Conservation (phyloP, 2,329 filamentous ascomycete genomes). For the Neonectria magnoliae region DNA sequence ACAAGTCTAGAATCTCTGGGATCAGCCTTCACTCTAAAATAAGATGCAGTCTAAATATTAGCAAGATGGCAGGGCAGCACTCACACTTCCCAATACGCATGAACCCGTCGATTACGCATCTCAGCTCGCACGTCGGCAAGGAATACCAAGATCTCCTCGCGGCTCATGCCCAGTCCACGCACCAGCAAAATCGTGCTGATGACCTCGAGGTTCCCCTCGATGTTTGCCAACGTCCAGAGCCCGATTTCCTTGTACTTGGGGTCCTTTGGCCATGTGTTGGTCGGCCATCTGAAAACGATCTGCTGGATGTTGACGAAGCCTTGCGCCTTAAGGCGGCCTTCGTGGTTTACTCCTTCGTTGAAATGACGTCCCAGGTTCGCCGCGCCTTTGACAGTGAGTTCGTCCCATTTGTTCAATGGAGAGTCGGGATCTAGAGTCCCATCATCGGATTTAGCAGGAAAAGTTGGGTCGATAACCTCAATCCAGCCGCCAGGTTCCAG, state of each 20-base stretch:
- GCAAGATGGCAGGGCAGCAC: neutral
- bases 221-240: conserved; percentile 24
- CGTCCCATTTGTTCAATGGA: conserved; percentile 20
- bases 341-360: conserved; percentile 16
- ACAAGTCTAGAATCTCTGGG: neutral
- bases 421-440: conserved; percentile 19
- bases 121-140: conserved; percentile 20
- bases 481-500: conserved; percentile 31
- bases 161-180: conserved; percentile 23
- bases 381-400: conserved; percentile 23
- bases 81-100: conserved; percentile 30
- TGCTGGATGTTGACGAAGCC: conserved; percentile 23
- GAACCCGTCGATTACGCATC: conserved; percentile 18
- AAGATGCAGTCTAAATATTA: no score
- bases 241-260: conserved; percentile 28
- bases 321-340: conserved; percentile 8
- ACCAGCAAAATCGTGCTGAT: conserved; percentile 14
- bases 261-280: conserved; percentile 28
- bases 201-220: conserved; percentile 15
- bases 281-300: conserved; percentile 22
- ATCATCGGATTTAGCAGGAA: conserved; percentile 33
- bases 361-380: conserved; percentile 14
- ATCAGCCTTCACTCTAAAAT: neutral
- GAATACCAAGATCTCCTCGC: conserved; percentile 19
- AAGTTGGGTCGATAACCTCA: conserved; percentile 28